Base-by-base conservation (phyloP, 805 yeast genomes). In the Ascoidea tarda region DNA sequence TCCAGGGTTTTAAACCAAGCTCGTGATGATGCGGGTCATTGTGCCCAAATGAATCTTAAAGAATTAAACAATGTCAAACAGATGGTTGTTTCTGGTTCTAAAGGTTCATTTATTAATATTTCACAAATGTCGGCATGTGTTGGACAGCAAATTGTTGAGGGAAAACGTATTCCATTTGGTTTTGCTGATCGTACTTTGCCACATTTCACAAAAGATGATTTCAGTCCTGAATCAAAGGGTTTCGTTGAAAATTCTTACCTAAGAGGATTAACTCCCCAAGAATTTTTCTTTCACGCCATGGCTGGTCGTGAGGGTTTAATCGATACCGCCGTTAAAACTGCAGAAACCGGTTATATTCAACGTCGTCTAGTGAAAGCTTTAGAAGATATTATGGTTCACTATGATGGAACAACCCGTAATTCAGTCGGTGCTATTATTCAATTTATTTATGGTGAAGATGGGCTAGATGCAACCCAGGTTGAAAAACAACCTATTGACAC, bases 101-200 rank as follows among this genome's bases (percentile, higher is more conserved):
- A 93, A 71, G 99, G 99, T 76, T 93, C 99, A 14, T 93, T 91
- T 69, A 93, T 93, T 69, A 93, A 93, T 68, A 93, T 93, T 67
- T 95, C 99, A 31, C 98, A 90, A 73, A 93, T 93, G 99, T 89
- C 97, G 46, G 99, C 99, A 8, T 93, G 99, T 84, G 99, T 93
- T 33, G 99, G 99, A 62, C 99, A 93, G 70, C 99, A 93, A 68
- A 93, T 95, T 71, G 99, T 93, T 49, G 99, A 93, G 73, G 99
- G 99, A 79, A 93, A 87, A 69, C 95, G 99, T 78, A 91, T 93
- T 72, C 95, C 96, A 31, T 93, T 87, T 62, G 99, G 99, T 48
- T 93, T 93, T 66, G 82, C 88, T 46, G 98, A 93, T 67, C 84
- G 99, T 71, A 83, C 97, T 1, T 74, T 93, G 63, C 99, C 99